These are phyloP conservation scores for Entamoeba moshkovskii DNA, from an alignment of 208 protist species.

Conservation along the genomic window DNA sequence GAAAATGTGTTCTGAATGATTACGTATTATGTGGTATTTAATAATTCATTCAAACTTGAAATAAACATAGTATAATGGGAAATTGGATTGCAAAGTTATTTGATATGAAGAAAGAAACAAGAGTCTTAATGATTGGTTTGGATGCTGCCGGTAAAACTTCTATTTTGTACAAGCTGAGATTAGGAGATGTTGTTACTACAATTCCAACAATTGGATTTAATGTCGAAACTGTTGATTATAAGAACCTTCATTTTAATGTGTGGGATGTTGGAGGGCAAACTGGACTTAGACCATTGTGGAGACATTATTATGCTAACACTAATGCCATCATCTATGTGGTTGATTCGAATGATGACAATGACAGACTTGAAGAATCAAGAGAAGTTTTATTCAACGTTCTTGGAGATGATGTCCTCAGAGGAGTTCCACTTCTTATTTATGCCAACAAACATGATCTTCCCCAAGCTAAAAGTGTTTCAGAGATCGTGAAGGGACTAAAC, in stretches of 20 bases:
- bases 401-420: not conserved
- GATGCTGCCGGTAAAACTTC: conserved; percentile 47
- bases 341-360: conserved; percentile 17
- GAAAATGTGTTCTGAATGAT: no score
- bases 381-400: not conserved
- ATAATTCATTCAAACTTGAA: no score
- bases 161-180: conserved; percentile 43
- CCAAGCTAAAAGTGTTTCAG: not conserved
- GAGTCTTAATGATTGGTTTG: not conserved
- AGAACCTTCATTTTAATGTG: conserved; percentile 15
- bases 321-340: conserved; percentile 25
- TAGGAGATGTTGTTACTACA: conserved; percentile 34
- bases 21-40: no score
- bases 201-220: conserved; percentile 44
- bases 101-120: not conserved
- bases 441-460: conserved; percentile 32
- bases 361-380: not conserved
- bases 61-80: no score
- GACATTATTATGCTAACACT: conserved; percentile 12
- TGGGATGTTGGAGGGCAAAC: conserved; percentile 27
- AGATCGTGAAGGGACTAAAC: not conserved
- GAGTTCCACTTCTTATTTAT: conserved; percentile 20
- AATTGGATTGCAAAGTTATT: no score
- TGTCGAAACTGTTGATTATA: not conserved
- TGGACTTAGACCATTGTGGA: conserved; percentile 15